Base-by-base conservation (phyloP, 2,329 filamentous ascomycete genomes). In the Diplodia sapinea region DNA sequence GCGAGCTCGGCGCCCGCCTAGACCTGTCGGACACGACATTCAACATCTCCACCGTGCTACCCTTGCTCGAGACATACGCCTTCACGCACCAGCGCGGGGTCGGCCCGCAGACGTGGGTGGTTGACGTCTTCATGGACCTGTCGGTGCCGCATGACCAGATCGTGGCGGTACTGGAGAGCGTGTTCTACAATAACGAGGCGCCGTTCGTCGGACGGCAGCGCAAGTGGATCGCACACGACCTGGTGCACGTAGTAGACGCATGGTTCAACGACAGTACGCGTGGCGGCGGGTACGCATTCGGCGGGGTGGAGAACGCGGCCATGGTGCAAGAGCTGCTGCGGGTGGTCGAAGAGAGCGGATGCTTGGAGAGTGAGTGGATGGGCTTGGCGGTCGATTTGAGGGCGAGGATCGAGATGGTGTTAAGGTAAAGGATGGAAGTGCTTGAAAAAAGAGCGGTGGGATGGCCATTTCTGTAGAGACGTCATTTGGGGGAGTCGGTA, bases 151-250 rank as follows among this genome's bases (percentile, higher is more conserved):
- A 85, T 69, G 89, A 91, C 73, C 81, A 82, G 8, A 78, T 91
- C 11, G 83, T 91, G 72, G 81, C 84, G 1, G 85, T 88, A 1
- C 79, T 92, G 11, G 89, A 91, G 74, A 80, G 81, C 33, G 86
- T 91, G 78, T 91, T 88, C 79, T 91, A 90, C 77, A 85, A 85
- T 47, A 87, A 89, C 70, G 86, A 90, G 72, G 81, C 84, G 6
- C 89, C 89, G 0, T 92, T 91, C 76, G 79, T 83, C 43, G 87
- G 86, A 4, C 77, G 80, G 4, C 86, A 87, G 67, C 82, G 86
- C 55, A 82, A 83, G 51, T 79, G 84, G 68, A 81, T 91, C 7
- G 86, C 86, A 2, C 82, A 83, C 31, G 88, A 91, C 75, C 84
- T 91, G 51, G 77, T 90, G 0, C 88, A 89, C 71, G 78, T 89